Conservation (phyloP, 345 rosid genomes). For the Microcos paniculata region DNA sequence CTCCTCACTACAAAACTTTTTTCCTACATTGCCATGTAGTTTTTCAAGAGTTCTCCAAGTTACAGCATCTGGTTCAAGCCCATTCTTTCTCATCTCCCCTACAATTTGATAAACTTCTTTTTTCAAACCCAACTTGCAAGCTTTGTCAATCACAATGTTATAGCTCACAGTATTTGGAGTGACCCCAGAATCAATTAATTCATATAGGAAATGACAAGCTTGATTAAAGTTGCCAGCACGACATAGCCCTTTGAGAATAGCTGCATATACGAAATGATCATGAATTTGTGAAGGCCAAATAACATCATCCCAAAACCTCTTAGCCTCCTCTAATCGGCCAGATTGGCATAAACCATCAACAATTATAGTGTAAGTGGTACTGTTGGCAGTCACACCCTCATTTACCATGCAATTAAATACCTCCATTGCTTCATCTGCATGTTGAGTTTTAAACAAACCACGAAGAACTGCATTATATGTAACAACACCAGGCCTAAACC, state of each 20-base stretch:
- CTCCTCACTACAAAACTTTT: conserved; percentile 12
- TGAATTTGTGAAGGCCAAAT: conserved; percentile 79
- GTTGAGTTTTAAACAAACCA: conserved; percentile 52
- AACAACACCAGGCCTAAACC: conserved; percentile 56
- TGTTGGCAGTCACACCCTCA: conserved; percentile 45
- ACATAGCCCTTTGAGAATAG: conserved; percentile 77
- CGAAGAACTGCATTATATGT: conserved; percentile 71
- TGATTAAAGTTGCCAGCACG: conserved; percentile 44
- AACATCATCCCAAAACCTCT: conserved; percentile 76
- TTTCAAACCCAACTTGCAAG: conserved; percentile 63
- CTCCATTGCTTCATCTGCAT: conserved; percentile 52
- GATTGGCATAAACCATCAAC: conserved; percentile 56
- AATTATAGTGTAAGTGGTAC: conserved; percentile 52
- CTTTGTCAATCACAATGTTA: conserved; percentile 68
- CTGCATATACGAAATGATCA: conserved; percentile 73
- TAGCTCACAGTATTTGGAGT: conserved; percentile 67
- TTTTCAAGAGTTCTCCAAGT: conserved; percentile 88
- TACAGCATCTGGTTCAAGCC: conserved; percentile 70
- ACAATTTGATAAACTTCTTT: conserved; percentile 82
- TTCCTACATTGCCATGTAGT: conserved; percentile 37
- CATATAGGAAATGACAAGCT: conserved; percentile 78
- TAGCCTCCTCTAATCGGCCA: conserved; percentile 53
- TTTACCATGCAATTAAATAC: conserved; percentile 50
- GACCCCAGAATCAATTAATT: conserved; percentile 67
- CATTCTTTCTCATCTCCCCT: conserved; percentile 72